These are phyloP conservation scores for Herpetomonas tarakana DNA, from an alignment of 208 protist genomes.

Conservation along the genomic window DNA sequence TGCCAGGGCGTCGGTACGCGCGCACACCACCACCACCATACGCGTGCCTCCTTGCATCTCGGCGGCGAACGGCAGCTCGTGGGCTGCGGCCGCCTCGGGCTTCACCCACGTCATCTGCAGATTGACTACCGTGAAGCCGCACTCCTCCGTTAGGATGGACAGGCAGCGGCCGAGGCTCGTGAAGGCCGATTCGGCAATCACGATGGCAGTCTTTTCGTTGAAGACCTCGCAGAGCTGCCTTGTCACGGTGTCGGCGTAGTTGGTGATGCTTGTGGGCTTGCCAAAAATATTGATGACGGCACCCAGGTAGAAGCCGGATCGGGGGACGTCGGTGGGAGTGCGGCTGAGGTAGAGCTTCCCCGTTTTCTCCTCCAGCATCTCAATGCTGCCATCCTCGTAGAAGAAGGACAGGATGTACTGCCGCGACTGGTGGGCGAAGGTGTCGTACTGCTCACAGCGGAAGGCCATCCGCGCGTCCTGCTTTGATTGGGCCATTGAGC, in stretches of 20 bases:
- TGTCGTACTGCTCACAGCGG: constrained; percentile 65
- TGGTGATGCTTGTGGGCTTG: constrained; percentile 51
- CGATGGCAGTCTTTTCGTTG: constrained; percentile 53
- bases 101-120: constrained; percentile 73
- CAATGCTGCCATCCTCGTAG: constrained; percentile 71
- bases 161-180: constrained; percentile 57
- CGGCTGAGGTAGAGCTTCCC: constrained; percentile 67
- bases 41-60: constrained; percentile 31
- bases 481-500: constrained; percentile 72
- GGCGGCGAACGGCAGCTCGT: constrained; percentile 31
- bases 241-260: constrained; percentile 80
- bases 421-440: constrained; percentile 41
- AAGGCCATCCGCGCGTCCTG: constrained; percentile 81
- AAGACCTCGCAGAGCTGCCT: constrained; percentile 67
- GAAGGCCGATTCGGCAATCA: constrained; percentile 63
- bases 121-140: constrained; percentile 53
- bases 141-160: constrained; percentile 78
- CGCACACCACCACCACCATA: constrained; percentile 42
- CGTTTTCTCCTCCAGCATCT: constrained; percentile 59
- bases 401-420: constrained; percentile 67
- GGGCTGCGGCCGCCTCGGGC: constrained; percentile 20
- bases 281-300: constrained; percentile 62
- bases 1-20: constrained; percentile 38
- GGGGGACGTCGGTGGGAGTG: constrained; percentile 31
- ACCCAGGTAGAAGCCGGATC: constrained; percentile 58